These are phyloP conservation scores for Xanthoconium stramineum DNA, from an alignment of 768 basidiomycete genomes.

Conservation along the genomic window DNA sequence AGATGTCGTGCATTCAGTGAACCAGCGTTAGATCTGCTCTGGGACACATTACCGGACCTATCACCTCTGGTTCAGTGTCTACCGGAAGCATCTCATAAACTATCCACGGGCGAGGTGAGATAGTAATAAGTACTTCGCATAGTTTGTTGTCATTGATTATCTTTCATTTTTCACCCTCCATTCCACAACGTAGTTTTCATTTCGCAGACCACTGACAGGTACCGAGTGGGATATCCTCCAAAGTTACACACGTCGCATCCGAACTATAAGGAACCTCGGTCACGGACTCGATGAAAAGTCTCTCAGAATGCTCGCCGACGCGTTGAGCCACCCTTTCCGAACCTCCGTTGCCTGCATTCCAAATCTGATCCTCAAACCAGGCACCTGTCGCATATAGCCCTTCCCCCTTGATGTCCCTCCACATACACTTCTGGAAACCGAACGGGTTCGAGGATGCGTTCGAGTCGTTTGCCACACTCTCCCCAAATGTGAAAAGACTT, in stretches of 20 bases:
- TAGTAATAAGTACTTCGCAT: no score
- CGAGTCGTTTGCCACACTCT: background rate
- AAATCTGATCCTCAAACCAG: no score
- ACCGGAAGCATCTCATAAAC: background rate
- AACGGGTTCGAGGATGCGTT: background rate
- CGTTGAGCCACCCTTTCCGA: background rate
- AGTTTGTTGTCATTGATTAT: background rate
- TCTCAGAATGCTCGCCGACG: background rate
- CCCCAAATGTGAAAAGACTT: background rate
- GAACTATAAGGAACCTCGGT: background rate
- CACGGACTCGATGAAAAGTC: background rate
- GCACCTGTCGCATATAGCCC: background rate
- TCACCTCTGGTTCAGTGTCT: background rate
- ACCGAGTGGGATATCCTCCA: background rate
- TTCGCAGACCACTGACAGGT: background rate
- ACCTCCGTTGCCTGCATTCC: background rate
- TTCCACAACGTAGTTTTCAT: background rate
- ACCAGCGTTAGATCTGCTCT: background rate
- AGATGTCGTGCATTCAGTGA: background rate
- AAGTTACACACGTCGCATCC: background rate
- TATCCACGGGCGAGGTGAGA: background rate
- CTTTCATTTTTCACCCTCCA: background rate
- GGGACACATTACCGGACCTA: background rate
- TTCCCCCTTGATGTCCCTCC: background rate
- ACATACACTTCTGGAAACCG: background rate